Base-by-base conservation (phyloP, 2,329 filamentous ascomycete genomes). In the Didymella pinodella region DNA sequence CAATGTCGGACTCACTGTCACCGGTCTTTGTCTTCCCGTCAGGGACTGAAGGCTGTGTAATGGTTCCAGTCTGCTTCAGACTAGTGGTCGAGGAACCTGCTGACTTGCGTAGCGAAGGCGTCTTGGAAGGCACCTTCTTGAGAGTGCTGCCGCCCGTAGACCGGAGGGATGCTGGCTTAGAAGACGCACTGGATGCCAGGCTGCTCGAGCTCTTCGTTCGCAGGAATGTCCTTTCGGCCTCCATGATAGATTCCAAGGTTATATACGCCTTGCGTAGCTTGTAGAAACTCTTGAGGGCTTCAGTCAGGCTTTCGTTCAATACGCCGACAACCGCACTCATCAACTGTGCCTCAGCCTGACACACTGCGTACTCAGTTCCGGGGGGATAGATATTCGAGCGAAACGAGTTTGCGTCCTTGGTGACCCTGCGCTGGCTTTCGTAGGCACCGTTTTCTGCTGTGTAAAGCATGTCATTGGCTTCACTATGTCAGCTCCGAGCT, bases 241-340 rank as follows among this genome's bases (percentile, higher is more conserved):
- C 85, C 72, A 93, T 84, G 54, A 99, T 91, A 10, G 84, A 84
- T 69, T 97, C 90, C 3, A 99, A 82, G 0, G 92, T 90, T 38
- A 92, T 81, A 70, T 91, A 98, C 0, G 94, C 94, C 75, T 96
- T 96, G 62, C 94, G 85, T 67, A 98, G 79, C 77, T 95, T 96
- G 74, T 96, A 96, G 72, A 98, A 98, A 6, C 92, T 92, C 77
- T 90, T 92, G 75, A 98, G 86, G 16, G 88, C 92, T 75, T 98
- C 95, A 0, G 93, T 94, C 68, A 98, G 79, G 73, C 91, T 97
- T 80, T 98, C 95, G 65, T 96, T 96, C 68, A 98, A 80, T 16
- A 98, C 91, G 0, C 88, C 92, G 0, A 97, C 88, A 1, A 99
- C 89, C 0, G 93, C 93, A 56, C 87, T 86, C 90, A 97, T 96